Evolutionary conservation across 192 early-diverging fungal species (phyloP).

Genomic region (Umbelopsis vinacea): DNA sequence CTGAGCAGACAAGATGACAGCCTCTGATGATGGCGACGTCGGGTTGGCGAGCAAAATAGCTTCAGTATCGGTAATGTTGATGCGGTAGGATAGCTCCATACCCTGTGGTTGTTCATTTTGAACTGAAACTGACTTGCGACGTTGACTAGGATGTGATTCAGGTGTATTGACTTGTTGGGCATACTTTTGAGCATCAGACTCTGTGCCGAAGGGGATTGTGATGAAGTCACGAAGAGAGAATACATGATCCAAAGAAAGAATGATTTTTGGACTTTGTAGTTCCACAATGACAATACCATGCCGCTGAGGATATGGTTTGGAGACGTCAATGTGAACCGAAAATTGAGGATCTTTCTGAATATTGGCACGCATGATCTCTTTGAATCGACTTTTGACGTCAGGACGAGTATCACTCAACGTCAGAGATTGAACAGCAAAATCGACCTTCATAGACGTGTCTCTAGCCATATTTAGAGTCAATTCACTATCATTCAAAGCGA

Average conservation of each 20-base stretch:
- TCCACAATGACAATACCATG: slow-evolving; percentile 69
- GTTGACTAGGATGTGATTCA: not conserved
- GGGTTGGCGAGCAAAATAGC: slow-evolving; percentile 86
- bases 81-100: slow-evolving; percentile 65
- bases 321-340: slow-evolving; percentile 50
- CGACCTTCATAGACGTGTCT: slow-evolving; percentile 69
- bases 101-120: slow-evolving; percentile 22
- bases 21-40: slow-evolving; percentile 71
- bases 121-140: slow-evolving; percentile 12
- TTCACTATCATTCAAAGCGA: slow-evolving; percentile 52
- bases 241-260: slow-evolving; percentile 87
- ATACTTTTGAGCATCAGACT: slow-evolving; percentile 18
- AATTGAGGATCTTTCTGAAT: slow-evolving; percentile 66
- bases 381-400: slow-evolving; percentile 76
- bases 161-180: not conserved
- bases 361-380: slow-evolving; percentile 81
- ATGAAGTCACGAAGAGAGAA: slow-evolving; percentile 81
- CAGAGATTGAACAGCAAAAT: slow-evolving; percentile 70
- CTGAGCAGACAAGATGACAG: slow-evolving; percentile 83
- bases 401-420: slow-evolving; percentile 82
- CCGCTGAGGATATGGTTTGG: slow-evolving; percentile 44
- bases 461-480: slow-evolving; percentile 61
- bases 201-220: slow-evolving; percentile 58
- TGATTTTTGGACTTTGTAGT: slow-evolving; percentile 80
- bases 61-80: slow-evolving; percentile 82